Percentiles rank a stretch among this genome's conserved stretches.
phyloP scores from a whole-genome alignment of 1,139 yeast genomes.

The Petasospora rhodanensis region DNA sequence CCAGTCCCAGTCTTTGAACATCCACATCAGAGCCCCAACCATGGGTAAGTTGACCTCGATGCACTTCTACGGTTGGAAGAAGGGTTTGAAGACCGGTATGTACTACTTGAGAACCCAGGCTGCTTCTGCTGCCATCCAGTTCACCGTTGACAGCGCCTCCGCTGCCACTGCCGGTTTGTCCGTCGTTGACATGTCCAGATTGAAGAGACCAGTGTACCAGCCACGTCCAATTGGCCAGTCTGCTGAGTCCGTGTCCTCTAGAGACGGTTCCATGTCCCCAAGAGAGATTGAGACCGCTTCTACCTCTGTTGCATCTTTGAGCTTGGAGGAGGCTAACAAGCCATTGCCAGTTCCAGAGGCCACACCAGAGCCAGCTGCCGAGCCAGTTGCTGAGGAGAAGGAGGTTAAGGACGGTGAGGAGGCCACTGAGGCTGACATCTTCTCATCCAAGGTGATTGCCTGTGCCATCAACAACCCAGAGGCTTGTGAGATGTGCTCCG shows the following conservation, averaged over 20 bases:
- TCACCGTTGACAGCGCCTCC: conserved; percentile 67
- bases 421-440: conserved; percentile 57
- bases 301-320: conserved; percentile 28
- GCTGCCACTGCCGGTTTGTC: conserved; percentile 41
- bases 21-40: conserved; percentile 81
- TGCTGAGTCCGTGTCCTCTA: conserved; percentile 21
- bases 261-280: conserved; percentile 24
- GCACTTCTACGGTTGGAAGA: conserved; percentile 98
- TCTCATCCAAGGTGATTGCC: conserved; percentile 88
- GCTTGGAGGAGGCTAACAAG: conserved; percentile 26
- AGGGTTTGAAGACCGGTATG: conserved; percentile 97
- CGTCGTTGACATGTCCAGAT: conserved; percentile 50
- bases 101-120: conserved; percentile 96
- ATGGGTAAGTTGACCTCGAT: conserved; percentile 92
- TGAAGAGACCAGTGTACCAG: conserved; percentile 50
- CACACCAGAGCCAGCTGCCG: too few species aligned
- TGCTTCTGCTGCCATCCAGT: conserved; percentile 91
- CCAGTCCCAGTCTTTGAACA: conserved; percentile 92
- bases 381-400: conserved; percentile 23
- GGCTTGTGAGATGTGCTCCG: conserved; percentile 98
- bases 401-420: conserved; percentile 29
- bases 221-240: conserved; percentile 27
- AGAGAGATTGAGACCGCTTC: conserved; percentile 27
- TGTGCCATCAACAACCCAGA: conserved; percentile 97
- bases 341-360: conserved; percentile 26